Percentiles rank a stretch among this genome's conserved stretches.
These are phyloP conservation scores for Hyphopichia buzzinii DNA, from an alignment of 1,139 yeast species.

Conservation along the genomic window DNA sequence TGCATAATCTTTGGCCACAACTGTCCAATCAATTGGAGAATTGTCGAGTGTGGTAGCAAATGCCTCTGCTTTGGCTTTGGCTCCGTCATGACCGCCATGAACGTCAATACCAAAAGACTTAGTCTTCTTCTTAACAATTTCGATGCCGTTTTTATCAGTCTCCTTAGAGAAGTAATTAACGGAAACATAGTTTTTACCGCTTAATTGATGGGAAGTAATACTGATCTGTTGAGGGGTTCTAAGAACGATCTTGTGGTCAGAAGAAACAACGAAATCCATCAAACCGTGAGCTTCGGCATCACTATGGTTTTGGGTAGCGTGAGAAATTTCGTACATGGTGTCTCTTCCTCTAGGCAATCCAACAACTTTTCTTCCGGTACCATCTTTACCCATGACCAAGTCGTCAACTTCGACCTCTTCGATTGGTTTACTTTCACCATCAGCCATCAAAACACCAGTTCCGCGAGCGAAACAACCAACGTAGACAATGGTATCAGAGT, in stretches of 20 bases:
- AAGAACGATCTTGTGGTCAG: constrained; percentile 29
- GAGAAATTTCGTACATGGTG: constrained; percentile 33
- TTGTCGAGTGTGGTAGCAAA: constrained; percentile 14
- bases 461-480: constrained; percentile 63
- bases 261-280: constrained; percentile 27
- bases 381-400: constrained; percentile 42
- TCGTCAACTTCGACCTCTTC: constrained; percentile 37
- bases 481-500: constrained; percentile 93
- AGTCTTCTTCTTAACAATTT: constrained; percentile 14
- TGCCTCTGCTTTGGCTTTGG: constrained; percentile 15
- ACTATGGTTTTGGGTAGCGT: constrained; percentile 13
- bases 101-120: constrained; percentile 13
- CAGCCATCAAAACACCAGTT: constrained; percentile 40
- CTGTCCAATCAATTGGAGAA: constrained; percentile 27
- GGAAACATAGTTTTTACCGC: constrained; percentile 13
- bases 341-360: constrained; percentile 41
- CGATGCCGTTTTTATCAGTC: constrained; percentile 7
- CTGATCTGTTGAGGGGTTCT: constrained; percentile 19
- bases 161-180: constrained; percentile 19
- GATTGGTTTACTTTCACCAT: constrained; percentile 31
- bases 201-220: constrained; percentile 10
- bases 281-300: constrained; percentile 13
- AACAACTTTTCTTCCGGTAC: constrained; percentile 36
- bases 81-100: constrained; percentile 13
- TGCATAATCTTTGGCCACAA: constrained; percentile 30